Conservation (phyloP, 2,329 filamentous ascomycete species). For the Graphiopsis chlorocephala region DNA sequence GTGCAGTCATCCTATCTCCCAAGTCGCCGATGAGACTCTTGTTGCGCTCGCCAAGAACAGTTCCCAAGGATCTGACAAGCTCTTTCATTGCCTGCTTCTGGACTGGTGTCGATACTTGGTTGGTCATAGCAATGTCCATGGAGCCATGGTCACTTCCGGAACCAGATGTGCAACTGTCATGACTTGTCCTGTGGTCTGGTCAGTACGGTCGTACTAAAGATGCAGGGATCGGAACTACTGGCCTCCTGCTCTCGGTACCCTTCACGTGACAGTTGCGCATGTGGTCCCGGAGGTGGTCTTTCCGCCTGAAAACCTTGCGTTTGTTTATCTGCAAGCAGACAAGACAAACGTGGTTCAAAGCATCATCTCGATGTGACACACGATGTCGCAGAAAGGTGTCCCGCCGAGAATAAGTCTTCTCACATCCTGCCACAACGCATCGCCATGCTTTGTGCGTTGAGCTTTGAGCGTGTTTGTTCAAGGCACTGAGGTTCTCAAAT, state of each 20-base stretch:
- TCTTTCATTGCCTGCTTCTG: slow-evolving; percentile 8
- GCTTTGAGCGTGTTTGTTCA: neutral
- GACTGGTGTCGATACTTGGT: neutral
- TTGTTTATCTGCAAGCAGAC: neutral
- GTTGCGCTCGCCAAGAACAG: neutral
- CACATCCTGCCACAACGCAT: neutral
- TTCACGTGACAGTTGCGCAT: slow-evolving; percentile 5
- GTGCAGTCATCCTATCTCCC: neutral
- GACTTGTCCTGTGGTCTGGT: neutral
- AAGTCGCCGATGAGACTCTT: neutral
- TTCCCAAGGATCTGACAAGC: neutral
- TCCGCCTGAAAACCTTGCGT: slow-evolving; percentile 1
- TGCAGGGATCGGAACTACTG: neutral
- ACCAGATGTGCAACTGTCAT: neutral
- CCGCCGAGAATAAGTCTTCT: neutral
- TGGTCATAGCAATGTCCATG: no score
- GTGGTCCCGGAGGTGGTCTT: slow-evolving; percentile 1
- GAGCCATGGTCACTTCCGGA: neutral
- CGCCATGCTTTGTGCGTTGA: slow-evolving; percentile 7
- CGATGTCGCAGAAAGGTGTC: slow-evolving; percentile 3
- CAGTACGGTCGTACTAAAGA: neutral
- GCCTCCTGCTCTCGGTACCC: neutral
- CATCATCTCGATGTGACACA: neutral
- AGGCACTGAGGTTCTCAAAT: neutral
- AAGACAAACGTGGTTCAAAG: neutral